phyloP scores from a whole-genome alignment of 2,329 filamentous ascomycete species.

The Myriosclerotinia curreyana region DNA sequence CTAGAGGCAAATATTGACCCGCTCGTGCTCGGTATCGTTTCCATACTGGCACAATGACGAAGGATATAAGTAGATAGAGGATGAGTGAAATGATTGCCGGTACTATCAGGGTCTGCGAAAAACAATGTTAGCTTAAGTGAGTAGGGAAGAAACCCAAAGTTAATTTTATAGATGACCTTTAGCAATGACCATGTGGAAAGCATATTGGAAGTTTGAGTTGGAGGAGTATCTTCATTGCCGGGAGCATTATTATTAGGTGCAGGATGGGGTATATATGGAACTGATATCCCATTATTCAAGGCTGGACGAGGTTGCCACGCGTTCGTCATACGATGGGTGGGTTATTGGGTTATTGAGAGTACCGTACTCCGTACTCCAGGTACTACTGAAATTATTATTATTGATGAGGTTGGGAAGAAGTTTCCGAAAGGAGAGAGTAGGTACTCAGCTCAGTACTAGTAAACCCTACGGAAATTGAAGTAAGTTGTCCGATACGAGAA shows the following conservation, averaged over 20 bases:
- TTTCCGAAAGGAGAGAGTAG: neutral
- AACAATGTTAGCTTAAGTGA: conserved; percentile 9
- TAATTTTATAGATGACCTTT: conserved; percentile 29
- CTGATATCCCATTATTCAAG: neutral
- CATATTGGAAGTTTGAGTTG: conserved; percentile 28
- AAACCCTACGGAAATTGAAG: conserved; percentile 10
- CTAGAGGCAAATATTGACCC: conserved; percentile 69
- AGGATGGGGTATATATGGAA: conserved; percentile 33
- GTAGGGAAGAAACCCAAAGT: neutral
- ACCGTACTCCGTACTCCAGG: too few species aligned
- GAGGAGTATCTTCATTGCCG: conserved; percentile 33
- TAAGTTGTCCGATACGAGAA: neutral
- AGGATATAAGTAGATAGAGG: conserved; percentile 64
- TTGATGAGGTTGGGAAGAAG: neutral
- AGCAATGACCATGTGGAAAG: conserved; percentile 35
- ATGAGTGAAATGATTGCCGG: conserved; percentile 68
- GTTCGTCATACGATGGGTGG: conserved; percentile 21
- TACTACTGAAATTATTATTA: too few species aligned
- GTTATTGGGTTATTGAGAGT: neutral
- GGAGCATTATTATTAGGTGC: conserved; percentile 35
- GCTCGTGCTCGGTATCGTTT: conserved; percentile 68
- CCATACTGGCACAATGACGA: conserved; percentile 65
- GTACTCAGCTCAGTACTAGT: too few species aligned
- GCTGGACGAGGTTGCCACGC: conserved; percentile 12
- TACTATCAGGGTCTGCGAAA: conserved; percentile 61